Conservation (phyloP, 306 rosid species). For the Coriaria nepalensis region DNA sequence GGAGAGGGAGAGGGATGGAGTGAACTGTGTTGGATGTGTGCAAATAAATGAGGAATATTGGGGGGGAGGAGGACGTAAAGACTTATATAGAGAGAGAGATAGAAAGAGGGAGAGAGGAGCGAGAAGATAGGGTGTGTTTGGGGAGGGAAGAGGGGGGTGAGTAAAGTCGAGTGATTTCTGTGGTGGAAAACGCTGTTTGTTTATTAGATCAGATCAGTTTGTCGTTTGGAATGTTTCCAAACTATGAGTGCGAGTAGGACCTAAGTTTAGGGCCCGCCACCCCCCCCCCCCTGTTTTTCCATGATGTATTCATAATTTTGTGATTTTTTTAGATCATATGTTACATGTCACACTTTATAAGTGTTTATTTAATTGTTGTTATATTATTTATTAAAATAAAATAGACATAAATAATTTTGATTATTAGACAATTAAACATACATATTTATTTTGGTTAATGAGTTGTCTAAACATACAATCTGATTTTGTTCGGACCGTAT, state of each 20-base stretch:
- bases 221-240: neutral
- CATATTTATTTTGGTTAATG: no score
- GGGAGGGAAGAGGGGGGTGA: constrained; percentile 7
- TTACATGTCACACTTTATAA: no score
- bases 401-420: no score
- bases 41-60: constrained; percentile 1
- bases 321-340: no score
- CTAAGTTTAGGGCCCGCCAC: no score
- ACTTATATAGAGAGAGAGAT: constrained; percentile 10
- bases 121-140: constrained; percentile 2
- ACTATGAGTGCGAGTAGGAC: neutral
- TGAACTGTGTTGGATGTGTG: neutral
- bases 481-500: no score
- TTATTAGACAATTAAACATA: no score
- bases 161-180: neutral
- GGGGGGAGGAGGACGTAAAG: constrained; percentile 1
- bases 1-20: neutral
- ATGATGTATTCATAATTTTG: no score
- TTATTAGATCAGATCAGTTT: constrained; percentile 2
- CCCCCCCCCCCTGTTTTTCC: no score
- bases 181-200: neutral
- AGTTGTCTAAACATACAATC: no score
- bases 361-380: no score
- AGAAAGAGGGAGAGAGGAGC: constrained; percentile 2
- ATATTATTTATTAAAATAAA: no score